A percentile compares a stretch with the other conserved stretches of the same genome.
Evolutionary conservation across 805 yeast species (phyloP).

Genomic region (Wickerhamiella alocasiicola): DNA sequence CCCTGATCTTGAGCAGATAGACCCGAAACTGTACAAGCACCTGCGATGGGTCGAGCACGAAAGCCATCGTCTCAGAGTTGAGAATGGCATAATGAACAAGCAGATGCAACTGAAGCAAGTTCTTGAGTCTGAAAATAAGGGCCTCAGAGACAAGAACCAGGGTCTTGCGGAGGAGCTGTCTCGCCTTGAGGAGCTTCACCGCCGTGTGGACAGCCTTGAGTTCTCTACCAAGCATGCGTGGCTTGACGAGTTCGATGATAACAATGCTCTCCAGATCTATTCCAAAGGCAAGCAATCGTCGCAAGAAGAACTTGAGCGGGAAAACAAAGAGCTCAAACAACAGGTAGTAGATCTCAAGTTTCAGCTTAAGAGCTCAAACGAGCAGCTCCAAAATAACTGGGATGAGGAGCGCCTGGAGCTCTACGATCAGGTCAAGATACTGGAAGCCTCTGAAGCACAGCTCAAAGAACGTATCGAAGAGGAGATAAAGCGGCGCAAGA

Average conservation of each 20-base stretch:
- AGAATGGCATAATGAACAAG: conserved; percentile 53
- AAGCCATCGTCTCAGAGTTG: conserved; percentile 44
- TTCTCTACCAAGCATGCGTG: too few relatives aligned
- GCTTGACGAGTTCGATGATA: too few relatives aligned
- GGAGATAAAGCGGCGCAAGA: neutral
- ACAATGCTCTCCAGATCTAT: too few relatives aligned
- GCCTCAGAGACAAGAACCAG: conserved; percentile 41
- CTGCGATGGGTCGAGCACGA: conserved; percentile 5
- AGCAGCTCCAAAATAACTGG: neutral
- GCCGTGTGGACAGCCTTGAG: neutral
- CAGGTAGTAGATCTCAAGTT: neutral
- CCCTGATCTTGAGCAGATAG: neutral
- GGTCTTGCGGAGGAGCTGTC: conserved; percentile 1
- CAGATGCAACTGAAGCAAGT: conserved; percentile 60
- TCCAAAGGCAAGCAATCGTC: too few relatives aligned
- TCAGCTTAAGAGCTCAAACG: neutral
- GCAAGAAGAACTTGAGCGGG: neutral
- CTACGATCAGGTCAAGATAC: neutral
- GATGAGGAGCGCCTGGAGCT: neutral
- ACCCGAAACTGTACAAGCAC: neutral
- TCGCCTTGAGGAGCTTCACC: neutral
- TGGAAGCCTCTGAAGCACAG: neutral
- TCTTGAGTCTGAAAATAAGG: conserved; percentile 40
- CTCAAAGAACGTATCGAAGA: neutral
- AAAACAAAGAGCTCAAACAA: neutral